Evolutionary conservation across 164 flowering plant genomes (phyloP), one percentile per base, ranked within the genome.

Genomic region (Tetracentron sinense): DNA sequence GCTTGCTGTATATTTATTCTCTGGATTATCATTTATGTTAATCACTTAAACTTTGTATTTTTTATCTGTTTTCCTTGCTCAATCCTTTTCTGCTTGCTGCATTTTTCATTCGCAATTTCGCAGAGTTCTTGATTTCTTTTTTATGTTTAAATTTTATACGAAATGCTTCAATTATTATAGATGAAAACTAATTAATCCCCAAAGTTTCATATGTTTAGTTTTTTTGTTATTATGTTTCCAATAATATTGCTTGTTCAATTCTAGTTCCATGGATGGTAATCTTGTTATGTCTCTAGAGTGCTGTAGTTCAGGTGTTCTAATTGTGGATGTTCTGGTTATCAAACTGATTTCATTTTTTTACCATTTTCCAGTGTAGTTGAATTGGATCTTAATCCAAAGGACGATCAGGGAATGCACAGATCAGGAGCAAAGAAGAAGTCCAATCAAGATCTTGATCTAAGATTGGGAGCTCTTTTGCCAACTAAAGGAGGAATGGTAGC

Each of bases 401-500:
- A 33, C 35, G 25, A 31, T 33, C 35, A 26, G 27, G 52, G 62
- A 31, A 62, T 72, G 75, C 60, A 72, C 15, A 51, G 67, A 25
- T 58, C 46, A 19, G 58, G 75, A 58, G 38, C 56, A 29, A 62
- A 58, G 48, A 42, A 54, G 58, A 46, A 62, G 26, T 25, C 6
- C 11, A 53, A 48, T 49, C 55, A 67, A 47, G 71, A 72, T 53
- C 71, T 72, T 35, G 71, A 62, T 54, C 47, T 67, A 23, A 63
- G 71, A 58, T 23, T 67, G 30, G 71, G 75, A 42, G 64, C 58
- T 51, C 53, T 57, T 25, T 53, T n/a, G 21, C 53, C 56, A 3
- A 63, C 63, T 23, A 62, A 67, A 67, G 68, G 33, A 10, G 42
- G 42, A 23, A 62, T 63, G 64, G 16, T 69, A 19, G 60, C 64